phyloP scores from a whole-genome alignment of 2,329 filamentous ascomycete genomes.

The Akanthomyces muscarius region DNA sequence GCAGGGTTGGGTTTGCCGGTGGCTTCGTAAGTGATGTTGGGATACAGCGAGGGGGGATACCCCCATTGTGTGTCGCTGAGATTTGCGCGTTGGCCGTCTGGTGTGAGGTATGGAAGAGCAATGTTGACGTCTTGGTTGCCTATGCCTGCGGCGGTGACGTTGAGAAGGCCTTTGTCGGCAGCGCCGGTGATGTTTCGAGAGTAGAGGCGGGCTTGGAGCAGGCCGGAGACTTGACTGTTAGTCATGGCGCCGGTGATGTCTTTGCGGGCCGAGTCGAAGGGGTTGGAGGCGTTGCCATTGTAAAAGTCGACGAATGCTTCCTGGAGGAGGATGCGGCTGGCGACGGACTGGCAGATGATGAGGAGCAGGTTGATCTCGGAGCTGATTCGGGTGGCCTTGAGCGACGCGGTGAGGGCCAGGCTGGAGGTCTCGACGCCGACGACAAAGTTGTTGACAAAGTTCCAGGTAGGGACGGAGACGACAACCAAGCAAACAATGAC shows the following conservation, averaged over 20 bases:
- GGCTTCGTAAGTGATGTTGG: constrained; percentile 66
- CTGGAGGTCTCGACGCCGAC: constrained; percentile 52
- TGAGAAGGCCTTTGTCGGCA: constrained; percentile 54
- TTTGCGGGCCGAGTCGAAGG: constrained; percentile 56
- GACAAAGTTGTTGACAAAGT: constrained; percentile 55
- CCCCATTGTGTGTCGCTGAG: constrained; percentile 61
- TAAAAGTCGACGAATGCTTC: constrained; percentile 50
- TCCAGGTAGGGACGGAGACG: constrained; percentile 73
- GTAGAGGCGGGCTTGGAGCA: constrained; percentile 70
- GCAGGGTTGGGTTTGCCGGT: constrained; percentile 38
- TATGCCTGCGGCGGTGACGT: constrained; percentile 52
- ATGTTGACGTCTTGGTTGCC: constrained; percentile 39
- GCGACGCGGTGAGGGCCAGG: constrained; percentile 73
- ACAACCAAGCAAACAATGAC: constrained; percentile 72
- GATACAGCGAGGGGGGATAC: constrained; percentile 70
- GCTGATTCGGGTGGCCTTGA: constrained; percentile 79
- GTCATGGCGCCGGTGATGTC: constrained; percentile 71
- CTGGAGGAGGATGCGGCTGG: constrained; percentile 62
- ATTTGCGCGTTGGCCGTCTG: constrained; percentile 54
- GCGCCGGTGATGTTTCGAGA: constrained; percentile 60
- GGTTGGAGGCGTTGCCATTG: constrained; percentile 49
- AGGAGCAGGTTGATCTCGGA: constrained; percentile 76
- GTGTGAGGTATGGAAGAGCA: constrained; percentile 55
- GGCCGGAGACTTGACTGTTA: constrained; percentile 50
- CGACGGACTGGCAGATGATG: constrained; percentile 67